These are phyloP conservation scores for Xanthoconium purpureum DNA, from an alignment of 768 basidiomycete species.

Conservation along the genomic window DNA sequence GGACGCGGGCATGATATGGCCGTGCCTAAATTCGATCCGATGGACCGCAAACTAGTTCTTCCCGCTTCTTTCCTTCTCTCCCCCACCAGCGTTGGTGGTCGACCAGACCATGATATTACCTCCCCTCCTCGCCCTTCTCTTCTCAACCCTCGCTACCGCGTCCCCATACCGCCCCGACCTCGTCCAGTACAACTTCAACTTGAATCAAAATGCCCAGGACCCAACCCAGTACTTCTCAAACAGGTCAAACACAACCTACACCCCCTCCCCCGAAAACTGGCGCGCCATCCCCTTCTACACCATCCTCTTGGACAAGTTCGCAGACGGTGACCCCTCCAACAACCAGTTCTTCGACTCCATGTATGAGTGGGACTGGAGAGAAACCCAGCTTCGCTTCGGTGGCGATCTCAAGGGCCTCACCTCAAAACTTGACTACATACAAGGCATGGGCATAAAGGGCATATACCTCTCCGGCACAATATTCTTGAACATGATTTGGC, in stretches of 20 bases:
- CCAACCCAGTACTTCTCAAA: conserved; percentile 63
- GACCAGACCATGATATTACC: conserved; percentile 1
- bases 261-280: conserved; percentile 83
- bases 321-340: conserved; percentile 88
- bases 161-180: conserved; percentile 70
- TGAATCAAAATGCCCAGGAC: conserved; percentile 65
- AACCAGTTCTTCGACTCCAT: conserved; percentile 83
- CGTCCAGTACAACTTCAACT: conserved; percentile 73
- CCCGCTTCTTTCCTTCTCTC: not conserved
- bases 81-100: not conserved
- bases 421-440: conserved; percentile 77
- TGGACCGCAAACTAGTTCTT: not conserved
- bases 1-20: not conserved
- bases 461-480: conserved; percentile 93
- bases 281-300: conserved; percentile 77
- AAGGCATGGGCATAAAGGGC: conserved; percentile 81
- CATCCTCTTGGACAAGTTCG: conserved; percentile 88
- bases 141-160: conserved; percentile 43
- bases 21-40: not conserved
- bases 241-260: conserved; percentile 66
- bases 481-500: conserved; percentile 96
- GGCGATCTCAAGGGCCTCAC: conserved; percentile 83
- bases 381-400: conserved; percentile 86
- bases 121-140: conserved; percentile 37
- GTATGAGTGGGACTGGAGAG: conserved; percentile 82